Conservation (phyloP, 2,329 filamentous ascomycete species). For the Phialophora expanda region DNA sequence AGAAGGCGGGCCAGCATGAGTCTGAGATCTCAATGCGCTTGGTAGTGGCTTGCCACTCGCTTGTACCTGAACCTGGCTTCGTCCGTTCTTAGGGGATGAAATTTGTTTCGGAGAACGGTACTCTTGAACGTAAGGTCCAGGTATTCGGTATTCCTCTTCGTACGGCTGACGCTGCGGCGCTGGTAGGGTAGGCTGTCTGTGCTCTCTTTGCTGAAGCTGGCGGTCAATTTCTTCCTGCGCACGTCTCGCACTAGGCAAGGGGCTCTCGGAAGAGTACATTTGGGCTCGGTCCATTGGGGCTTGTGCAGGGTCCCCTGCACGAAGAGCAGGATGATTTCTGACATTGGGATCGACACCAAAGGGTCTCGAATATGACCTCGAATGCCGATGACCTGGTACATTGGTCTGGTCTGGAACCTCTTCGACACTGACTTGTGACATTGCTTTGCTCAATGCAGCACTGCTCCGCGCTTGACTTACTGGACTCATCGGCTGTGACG, state of each 20-base stretch:
- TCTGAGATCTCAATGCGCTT: constrained; percentile 24
- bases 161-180: constrained; percentile 10
- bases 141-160: constrained; percentile 37
- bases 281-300: constrained; percentile 25
- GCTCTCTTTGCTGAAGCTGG: constrained; percentile 23
- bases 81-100: constrained; percentile 23
- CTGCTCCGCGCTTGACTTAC: constrained; percentile 31
- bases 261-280: constrained; percentile 31
- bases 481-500: constrained; percentile 30
- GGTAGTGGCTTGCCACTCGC: constrained; percentile 30
- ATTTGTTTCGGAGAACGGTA: constrained; percentile 37
- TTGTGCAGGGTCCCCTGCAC: constrained; percentile 19
- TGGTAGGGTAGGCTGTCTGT: constrained; percentile 1
- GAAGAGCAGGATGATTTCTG: constrained; percentile 28
- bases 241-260: constrained; percentile 36
- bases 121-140: constrained; percentile 39
- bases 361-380: constrained; percentile 33
- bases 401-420: constrained; percentile 28
- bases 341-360: constrained; percentile 28
- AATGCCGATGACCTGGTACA: constrained; percentile 16
- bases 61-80: constrained; percentile 28
- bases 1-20: constrained; percentile 17
- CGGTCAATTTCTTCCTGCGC: constrained; percentile 29
- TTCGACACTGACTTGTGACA: constrained; percentile 34
- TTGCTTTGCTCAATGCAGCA: constrained; percentile 25